Base-by-base conservation (phyloP, 2,329 filamentous ascomycete genomes). In the Trichoderma asperellum region DNA sequence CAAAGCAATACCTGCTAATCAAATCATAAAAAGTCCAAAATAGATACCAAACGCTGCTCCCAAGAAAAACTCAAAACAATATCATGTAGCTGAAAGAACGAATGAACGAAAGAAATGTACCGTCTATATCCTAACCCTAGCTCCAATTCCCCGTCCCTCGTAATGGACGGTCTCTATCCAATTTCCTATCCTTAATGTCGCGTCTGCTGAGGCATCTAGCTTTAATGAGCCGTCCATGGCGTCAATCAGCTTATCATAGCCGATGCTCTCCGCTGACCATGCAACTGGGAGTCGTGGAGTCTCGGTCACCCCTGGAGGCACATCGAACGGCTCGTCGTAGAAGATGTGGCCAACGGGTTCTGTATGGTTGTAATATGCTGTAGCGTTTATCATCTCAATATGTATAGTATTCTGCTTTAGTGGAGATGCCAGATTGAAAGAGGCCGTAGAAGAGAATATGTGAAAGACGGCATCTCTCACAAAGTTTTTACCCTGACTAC, bases 391-490 rank as follows among this genome's bases (percentile, higher is more conserved):
- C 62, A 84, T 86, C 47, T 93, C 92, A 71, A 99, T 87, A 74
- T 89, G 92, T 21, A 98, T 80, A 0, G 89, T 93, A 63, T 91
- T 91, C 69, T 89, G 83, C 52, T 84, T 81, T 10, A 98, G 83
- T 0, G 96, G 96, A 0, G 94, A 97, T 49, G 90, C 85, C 27
- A 98, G 85, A 0, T 88, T 89, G 79, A 99, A 97, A 0, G 91
- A 89, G 4, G 95, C 95, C 0, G 93, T 94, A 0, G 93, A 97
- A 18, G 92, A 92, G 72, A 96, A 86, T 64, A 98, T 80, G 80
- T 98, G 94, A 80, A 99, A 90, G 7, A 90, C 95, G 12, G 94
- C 92, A 74, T 93, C 90, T 77, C 91, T 88, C 74, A 99, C 93
- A 78, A 98, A 97, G 72, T 89, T 88, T 12, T 81, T 79, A 16